Base-by-base conservation (phyloP, 2,329 filamentous ascomycete species). In the Sporothrix globosa region DNA sequence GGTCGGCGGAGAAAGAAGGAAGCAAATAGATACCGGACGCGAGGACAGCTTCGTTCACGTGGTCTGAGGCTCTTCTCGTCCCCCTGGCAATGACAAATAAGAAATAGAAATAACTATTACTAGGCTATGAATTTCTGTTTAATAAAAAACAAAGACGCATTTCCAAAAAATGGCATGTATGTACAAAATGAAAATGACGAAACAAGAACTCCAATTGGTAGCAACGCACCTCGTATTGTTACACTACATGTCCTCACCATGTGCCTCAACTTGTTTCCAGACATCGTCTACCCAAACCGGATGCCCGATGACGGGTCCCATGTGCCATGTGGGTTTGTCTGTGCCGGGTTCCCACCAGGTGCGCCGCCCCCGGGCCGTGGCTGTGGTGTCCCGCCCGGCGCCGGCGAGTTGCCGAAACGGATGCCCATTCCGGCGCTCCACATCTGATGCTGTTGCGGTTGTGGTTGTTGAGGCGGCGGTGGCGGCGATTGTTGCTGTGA, bases 341-440 rank as follows among this genome's bases (percentile, higher is more conserved):
- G 50, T 6, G 34, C 21, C 13, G 60, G 7, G 30, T 50, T 61
- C 14, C 52, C 52, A 24, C 66, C 66, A 6, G 66, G 34, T 17
- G 67, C 54, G 30, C 69, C 56, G 68, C 74, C 48, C 70, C 72
- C 71, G 5, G 19, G 46, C 4, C 34, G 24, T 52, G 63, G 63
- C 46, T 50, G 63, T 17, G 63, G 63, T 9, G 63, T 39, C n/a
- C 77, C 73, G 21, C 75, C 61, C 13, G 77, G 75, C 73, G 74
- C 73, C 17, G 80, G 76, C 19, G 81, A 73, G 3, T 81, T 85
- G 0, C 87, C 87, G 79, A 97, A 97, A 70, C 89, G 90, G 75
- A 97, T 96, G 0, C 91, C 91, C 84, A 92, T 90, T 2, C 90
- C 89, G 0, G 93, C 92, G 69, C 88, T 90, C 93, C 93, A 97